Base-by-base conservation (phyloP, 176 grass and related monocot genomes). In the Rhipidocladum racemiflorum region DNA sequence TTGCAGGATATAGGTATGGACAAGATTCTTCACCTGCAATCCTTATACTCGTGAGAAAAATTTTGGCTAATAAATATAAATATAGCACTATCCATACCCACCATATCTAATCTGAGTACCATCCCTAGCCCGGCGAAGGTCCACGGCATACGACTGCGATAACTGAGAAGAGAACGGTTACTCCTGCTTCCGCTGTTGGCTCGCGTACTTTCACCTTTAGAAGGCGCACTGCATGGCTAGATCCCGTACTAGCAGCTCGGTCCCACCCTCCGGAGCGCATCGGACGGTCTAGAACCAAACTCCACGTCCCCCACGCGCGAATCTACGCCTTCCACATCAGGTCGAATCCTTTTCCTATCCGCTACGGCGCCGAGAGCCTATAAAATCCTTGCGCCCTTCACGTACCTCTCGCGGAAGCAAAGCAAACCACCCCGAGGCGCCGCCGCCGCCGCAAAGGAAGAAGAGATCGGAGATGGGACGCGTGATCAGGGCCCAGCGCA, bases 401-500 rank as follows among this genome's bases (percentile, higher is more conserved):
- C 20, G 12, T 11, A 32, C 49, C 10, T 13, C 57, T 29, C 42
- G 5, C 18, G 6, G 21, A 55, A n/a, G 9, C 51, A 14, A 40
- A 75, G 35, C 35, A 6, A 36, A 36, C 35, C 36, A 24, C 7
- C 27, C 29, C 11, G 10, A 23, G n/a, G n/a, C n/a, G 30, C n/a
- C 53, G 53, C 24, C 3, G 27, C 39, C 74, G 74, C n/a, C 57
- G 75, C 23, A 34, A 35, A 36, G n/a, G 51, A 74, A 34, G 70
- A 34, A 30, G 21, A 18, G 1, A 0, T 43, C 12, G 1, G 6
- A 12, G 30, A 80, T 72, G 68, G 80, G 68, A 2, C 80, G 55
- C 55, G 68, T 82, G 80, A 87, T 87, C 70, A 23, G 85, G 1
- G 78, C 70, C 16, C 85, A 81, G 77, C 70, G 85, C 61, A 87